Percentiles rank a stretch among this genome's conserved stretches.
Conservation (phyloP, 331 rosid species). For the Cydonia oblonga region DNA sequence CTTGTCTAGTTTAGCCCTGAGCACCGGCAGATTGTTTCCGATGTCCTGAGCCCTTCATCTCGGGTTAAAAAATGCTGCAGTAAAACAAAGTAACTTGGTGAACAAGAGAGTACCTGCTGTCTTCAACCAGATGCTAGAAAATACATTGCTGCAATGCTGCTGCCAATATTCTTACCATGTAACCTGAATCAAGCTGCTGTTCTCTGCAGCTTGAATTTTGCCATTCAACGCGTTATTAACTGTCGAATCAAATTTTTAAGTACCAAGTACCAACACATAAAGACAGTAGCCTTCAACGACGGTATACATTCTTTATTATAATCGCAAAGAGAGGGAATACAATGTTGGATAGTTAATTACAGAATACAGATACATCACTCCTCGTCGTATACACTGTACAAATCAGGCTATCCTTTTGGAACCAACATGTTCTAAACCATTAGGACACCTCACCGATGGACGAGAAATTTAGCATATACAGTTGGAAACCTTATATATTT, state of each 20-base stretch:
- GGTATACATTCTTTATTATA: not conserved
- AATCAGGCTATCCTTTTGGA: not conserved
- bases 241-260: not conserved
- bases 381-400: not conserved
- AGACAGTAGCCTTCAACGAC: not conserved
- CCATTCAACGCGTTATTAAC: not conserved
- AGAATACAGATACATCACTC: not conserved
- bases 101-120: not conserved
- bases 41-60: too few species aligned
- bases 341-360: not conserved
- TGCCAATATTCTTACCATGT: constrained; percentile 34
- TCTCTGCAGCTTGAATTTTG: constrained; percentile 6
- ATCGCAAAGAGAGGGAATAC: not conserved
- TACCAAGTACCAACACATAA: not conserved
- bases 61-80: too few species aligned
- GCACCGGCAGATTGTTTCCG: too few species aligned
- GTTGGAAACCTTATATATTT: not conserved
- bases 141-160: constrained; percentile 24
- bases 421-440: not conserved
- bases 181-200: constrained; percentile 39
- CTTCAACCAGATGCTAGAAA: not conserved
- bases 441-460: too few species aligned
- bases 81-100: too few species aligned
- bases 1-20: not conserved
- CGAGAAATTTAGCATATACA: not conserved